phyloP scores from a whole-genome alignment of 129 eudicot genomes.

The Ambrosia trifida region DNA sequence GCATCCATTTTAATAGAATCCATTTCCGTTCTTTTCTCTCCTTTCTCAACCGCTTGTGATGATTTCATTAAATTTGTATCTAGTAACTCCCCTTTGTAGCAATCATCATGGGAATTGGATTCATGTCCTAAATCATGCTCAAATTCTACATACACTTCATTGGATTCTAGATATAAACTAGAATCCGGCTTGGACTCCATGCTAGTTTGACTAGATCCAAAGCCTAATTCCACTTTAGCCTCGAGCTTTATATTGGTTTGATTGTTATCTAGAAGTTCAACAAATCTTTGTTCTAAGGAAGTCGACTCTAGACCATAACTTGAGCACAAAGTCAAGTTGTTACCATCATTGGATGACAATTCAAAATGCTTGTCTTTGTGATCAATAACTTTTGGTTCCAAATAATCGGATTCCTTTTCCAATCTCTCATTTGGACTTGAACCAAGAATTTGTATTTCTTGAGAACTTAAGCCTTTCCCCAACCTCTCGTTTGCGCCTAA shows the following conservation, averaged over 20 bases:
- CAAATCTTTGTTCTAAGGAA: not conserved
- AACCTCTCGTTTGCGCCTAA: constrained; percentile 53
- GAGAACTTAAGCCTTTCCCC: not conserved
- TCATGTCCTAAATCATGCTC: constrained; percentile 19
- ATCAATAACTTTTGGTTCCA: constrained; percentile 20
- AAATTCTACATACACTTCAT: constrained; percentile 11
- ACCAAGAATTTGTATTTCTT: not conserved
- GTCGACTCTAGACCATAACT: not conserved
- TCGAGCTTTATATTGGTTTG: not conserved
- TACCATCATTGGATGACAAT: not conserved
- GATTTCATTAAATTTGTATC: constrained; percentile 25
- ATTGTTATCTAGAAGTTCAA: not conserved
- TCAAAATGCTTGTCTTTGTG: not conserved
- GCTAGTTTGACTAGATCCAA: constrained; percentile 5
- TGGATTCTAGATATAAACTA: constrained; percentile 10
- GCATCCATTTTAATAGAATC: constrained; percentile 21
- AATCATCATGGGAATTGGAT: constrained; percentile 10
- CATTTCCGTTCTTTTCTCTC: constrained; percentile 8
- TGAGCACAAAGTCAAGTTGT: not conserved
- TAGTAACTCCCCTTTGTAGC: constrained; percentile 2
- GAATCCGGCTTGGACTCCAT: not conserved
- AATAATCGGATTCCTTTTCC: not conserved
- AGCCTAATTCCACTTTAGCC: constrained; percentile 3
- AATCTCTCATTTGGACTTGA: not conserved
- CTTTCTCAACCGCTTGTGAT: constrained; percentile 18